phyloP scores from a whole-genome alignment of 2,329 filamentous ascomycete genomes.

The Fusarium goolgardi region DNA sequence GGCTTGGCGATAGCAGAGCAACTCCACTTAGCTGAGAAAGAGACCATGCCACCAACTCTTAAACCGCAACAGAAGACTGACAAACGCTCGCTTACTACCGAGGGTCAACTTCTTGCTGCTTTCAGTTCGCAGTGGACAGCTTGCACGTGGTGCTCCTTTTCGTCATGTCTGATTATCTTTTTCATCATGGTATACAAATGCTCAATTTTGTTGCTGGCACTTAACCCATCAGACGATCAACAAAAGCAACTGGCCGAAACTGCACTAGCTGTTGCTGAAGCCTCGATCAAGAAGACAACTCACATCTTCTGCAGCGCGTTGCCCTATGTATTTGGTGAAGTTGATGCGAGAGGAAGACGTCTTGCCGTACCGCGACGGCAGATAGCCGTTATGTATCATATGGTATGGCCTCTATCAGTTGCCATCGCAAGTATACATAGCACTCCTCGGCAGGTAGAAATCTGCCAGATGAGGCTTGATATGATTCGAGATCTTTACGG shows the following conservation, averaged over 20 bases:
- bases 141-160: constrained; percentile 14
- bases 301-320: constrained; percentile 2
- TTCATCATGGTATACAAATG: constrained; percentile 7
- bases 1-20: constrained; percentile 9
- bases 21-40: neutral
- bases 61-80: neutral
- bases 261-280: neutral
- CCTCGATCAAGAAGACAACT: neutral
- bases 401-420: constrained; percentile 27
- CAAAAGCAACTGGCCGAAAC: constrained; percentile 10
- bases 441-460: neutral
- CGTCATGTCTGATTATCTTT: constrained; percentile 7
- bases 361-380: constrained; percentile 7
- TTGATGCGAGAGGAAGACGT: constrained; percentile 6
- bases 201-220: neutral
- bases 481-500: constrained; percentile 22
- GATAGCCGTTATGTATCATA: constrained; percentile 27
- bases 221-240: rapidly evolving
- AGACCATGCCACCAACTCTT: constrained; percentile 3
- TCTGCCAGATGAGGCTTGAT: constrained; percentile 13
- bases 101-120: neutral
- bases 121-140: constrained; percentile 24
- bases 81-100: neutral
- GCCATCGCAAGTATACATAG: constrained; percentile 4
- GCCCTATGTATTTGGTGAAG: constrained; percentile 23